Evolutionary conservation across 1,284 basidiomycete species (phyloP).

Genomic region (Austropuccinia psidii): DNA sequence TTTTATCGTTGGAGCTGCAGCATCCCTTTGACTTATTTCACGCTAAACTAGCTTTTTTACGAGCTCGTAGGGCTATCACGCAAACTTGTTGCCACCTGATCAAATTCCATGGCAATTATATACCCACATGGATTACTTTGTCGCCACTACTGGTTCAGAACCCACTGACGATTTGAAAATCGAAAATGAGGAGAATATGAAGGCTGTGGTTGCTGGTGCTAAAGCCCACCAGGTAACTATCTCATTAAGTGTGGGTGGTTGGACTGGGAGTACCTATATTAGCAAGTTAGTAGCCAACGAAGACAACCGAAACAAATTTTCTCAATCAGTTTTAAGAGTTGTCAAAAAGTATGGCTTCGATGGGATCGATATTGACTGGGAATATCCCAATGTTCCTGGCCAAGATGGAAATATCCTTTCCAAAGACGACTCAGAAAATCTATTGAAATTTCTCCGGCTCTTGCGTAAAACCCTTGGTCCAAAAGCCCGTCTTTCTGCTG

Average conservation of each 20-base stretch:
- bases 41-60: too few relatives aligned
- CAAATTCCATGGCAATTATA: conserved; percentile 27
- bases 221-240: conserved; percentile 25
- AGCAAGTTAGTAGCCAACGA: conserved; percentile 19
- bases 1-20: too few relatives aligned
- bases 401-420: conserved; percentile 15
- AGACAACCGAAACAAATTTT: conserved; percentile 19
- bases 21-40: too few relatives aligned
- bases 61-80: conserved; percentile 10
- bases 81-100: conserved; percentile 14
- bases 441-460: conserved; percentile 15
- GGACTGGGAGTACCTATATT: conserved; percentile 29
- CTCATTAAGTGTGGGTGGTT: conserved; percentile 22
- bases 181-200: conserved; percentile 27
- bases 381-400: conserved; percentile 26
- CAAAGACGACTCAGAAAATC: conserved; percentile 28
- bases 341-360: conserved; percentile 30
- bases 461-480: conserved; percentile 12
- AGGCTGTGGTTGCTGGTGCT: conserved; percentile 1
- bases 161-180: conserved; percentile 5
- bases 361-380: conserved; percentile 32
- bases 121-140: conserved; percentile 31
- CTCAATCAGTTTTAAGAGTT: background rate
- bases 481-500: conserved; percentile 23
- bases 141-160: conserved; percentile 1